A percentile compares a stretch with the other conserved stretches of the same genome.
These are phyloP conservation scores for Sisymbrium irio DNA, from an alignment of 345 rosid genomes.

Conservation along the genomic window DNA sequence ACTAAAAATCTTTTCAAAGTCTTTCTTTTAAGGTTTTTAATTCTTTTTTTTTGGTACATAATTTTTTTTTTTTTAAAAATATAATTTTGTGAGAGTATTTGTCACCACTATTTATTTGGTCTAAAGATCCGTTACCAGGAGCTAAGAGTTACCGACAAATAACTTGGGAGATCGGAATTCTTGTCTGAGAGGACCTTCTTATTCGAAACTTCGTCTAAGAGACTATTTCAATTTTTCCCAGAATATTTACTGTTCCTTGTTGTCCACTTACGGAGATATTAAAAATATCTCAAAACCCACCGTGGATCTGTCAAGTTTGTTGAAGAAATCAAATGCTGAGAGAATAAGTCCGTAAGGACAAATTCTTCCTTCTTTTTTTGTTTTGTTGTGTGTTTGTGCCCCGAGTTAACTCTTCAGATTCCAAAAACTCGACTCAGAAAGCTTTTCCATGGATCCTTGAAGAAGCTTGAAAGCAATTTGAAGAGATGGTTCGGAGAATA, in stretches of 20 bases:
- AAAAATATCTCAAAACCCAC: background rate
- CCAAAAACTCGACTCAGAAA: slow-evolving; percentile 4
- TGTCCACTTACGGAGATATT: background rate
- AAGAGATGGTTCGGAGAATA: slow-evolving; percentile 45
- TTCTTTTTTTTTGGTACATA: background rate
- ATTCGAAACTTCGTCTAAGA: slow-evolving; percentile 13
- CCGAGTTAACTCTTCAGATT: slow-evolving; percentile 2
- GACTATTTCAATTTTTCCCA: slow-evolving; percentile 6
- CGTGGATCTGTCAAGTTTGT: slow-evolving; percentile 29
- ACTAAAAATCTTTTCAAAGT: background rate
- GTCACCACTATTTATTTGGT: slow-evolving; percentile 22
- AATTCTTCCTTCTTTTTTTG: background rate
- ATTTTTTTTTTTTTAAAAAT: no score
- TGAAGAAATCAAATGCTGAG: slow-evolving; percentile 21
- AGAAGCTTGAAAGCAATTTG: slow-evolving; percentile 19
- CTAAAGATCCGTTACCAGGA: slow-evolving; percentile 37
- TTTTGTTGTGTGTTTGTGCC: background rate
- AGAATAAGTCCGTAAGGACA: background rate
- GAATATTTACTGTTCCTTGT: background rate
- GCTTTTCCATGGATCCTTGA: slow-evolving; percentile 27
- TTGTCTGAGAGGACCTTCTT: slow-evolving; percentile 26
- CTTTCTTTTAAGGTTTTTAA: background rate
- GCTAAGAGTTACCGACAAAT: slow-evolving; percentile 31
- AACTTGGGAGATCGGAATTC: slow-evolving; percentile 29
- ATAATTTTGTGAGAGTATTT: background rate